Base-by-base conservation (phyloP, 805 yeast genomes). In the Wickerhamiella australiensis region DNA sequence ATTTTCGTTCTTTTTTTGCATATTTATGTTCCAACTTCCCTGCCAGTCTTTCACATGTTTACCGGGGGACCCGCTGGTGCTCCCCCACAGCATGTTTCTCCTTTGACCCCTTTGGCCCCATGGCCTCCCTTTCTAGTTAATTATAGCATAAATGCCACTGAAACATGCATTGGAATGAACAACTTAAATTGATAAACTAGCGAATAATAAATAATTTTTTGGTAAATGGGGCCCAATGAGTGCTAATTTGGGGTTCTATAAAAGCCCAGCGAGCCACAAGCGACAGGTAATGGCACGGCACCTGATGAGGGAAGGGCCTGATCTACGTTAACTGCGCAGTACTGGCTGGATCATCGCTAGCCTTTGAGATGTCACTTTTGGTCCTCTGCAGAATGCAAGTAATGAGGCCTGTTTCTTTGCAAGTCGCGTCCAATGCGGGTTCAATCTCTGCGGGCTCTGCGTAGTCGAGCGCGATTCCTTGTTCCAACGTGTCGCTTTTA, bases 401-500 rank as follows among this genome's bases (percentile, higher is more conserved):
- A 15, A 45, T 36, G 9, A 45, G 37, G 41, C 31, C 23, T 8
- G 41, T 25, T 2, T 22, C 35, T 22, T n/a, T 8, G 18, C 21
- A n/a, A 9, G 38, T 42, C 5, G 33, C 33, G 3, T 23, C 25
- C 3, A 45, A 12, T 1, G 17, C 27, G 1, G 40, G 42, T 23
- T 45, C 47, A 9, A 13, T 25, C 3, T 35, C 47, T 13, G 20
- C 4, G 6, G n/a, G 13, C 22, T 45, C 47, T 5, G 13, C 3
- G 22, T 45, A 45, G 8, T 45, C 47, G 3, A 45, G 47, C 23
- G 21, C 41, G 12, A 21, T 17, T 37, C 43, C 51, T 11, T 46
- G 23, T 55, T 82, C 94, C 62, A 87, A 94, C 0, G 96, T 87
- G 56, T 81, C 80, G 54, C 85, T 76, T 3, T 58, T 61, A 0